Percentiles rank a stretch among this genome's conserved stretches.
phyloP scores from a whole-genome alignment of 306 rosid genomes.

The Pueraria montana region DNA sequence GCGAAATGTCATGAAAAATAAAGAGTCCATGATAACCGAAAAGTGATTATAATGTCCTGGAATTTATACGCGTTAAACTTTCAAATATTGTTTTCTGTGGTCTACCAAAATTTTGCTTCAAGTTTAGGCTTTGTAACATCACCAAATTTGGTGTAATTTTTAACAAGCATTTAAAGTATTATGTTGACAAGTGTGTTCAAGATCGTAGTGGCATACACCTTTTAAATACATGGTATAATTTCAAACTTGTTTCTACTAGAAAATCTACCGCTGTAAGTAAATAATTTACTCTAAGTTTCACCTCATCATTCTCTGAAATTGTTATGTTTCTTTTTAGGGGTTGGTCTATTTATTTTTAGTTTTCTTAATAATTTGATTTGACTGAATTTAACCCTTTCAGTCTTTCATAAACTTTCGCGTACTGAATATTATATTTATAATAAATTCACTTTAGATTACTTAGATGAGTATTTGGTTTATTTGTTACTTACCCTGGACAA shows the following conservation, averaged over 20 bases:
- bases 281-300: not conserved
- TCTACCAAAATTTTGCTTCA: conserved; percentile 23
- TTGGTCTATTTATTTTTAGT: not conserved
- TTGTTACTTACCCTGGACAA: not conserved
- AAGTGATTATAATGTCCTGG: conserved; percentile 31
- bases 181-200: not conserved
- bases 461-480: not conserved
- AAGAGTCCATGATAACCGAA: conserved; percentile 32
- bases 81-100: not conserved
- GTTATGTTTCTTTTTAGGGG: too few relatives aligned
- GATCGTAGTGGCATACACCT: not conserved
- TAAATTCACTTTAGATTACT: not conserved
- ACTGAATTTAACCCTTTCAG: too few relatives aligned
- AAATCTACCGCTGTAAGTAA: not conserved
- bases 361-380: not conserved
- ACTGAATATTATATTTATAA: too few relatives aligned
- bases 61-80: conserved; percentile 20
- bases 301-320: not conserved
- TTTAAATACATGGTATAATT: not conserved
- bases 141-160: not conserved
- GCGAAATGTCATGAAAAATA: conserved; percentile 11
- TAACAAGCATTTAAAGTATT: not conserved
- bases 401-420: too few relatives aligned
- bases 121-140: conserved; percentile 12
- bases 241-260: not conserved